These are phyloP conservation scores for Polychytrium aggregatum DNA, from an alignment of 192 early-diverging fungal genomes.

Conservation along the genomic window DNA sequence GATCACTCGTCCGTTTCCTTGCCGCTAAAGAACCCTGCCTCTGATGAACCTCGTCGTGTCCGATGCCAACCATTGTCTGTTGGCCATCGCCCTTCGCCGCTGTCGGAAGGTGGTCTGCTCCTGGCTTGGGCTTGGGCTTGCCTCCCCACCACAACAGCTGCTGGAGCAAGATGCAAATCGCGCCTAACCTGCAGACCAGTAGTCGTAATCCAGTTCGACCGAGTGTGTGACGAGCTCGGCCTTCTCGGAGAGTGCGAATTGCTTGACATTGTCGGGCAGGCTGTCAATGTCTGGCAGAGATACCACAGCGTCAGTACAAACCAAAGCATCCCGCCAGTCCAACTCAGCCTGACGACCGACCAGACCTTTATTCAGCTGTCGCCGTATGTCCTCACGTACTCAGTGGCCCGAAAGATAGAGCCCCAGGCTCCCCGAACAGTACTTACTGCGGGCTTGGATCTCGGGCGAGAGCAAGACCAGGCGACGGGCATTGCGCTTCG, in stretches of 20 bases:
- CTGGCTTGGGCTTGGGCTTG: no score
- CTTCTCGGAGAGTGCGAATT: constrained; percentile 34
- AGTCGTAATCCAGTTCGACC: constrained; percentile 66
- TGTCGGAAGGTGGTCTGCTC: background rate
- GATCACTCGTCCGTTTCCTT: no score
- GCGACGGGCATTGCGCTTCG: constrained; percentile 13
- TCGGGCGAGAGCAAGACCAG: constrained; percentile 38
- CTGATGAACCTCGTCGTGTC: no score
- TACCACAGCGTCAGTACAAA: constrained; percentile 8
- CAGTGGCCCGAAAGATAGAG: no score
- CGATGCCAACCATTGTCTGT: background rate
- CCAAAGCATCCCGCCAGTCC: background rate
- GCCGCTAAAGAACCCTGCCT: no score
- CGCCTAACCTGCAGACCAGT: constrained; percentile 74
- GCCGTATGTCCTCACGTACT: no score
- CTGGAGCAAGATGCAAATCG: no score
- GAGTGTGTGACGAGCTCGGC: constrained; percentile 39
- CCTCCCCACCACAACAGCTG: no score
- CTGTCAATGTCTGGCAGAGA: background rate
- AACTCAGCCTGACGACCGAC: no score
- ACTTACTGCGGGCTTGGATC: constrained; percentile 17
- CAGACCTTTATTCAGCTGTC: no score
- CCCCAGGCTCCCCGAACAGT: no score
- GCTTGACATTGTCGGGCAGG: constrained; percentile 32
- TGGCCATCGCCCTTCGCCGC: background rate